Base-by-base conservation (phyloP, 2,329 filamentous ascomycete species). In the Knufia petricola region DNA sequence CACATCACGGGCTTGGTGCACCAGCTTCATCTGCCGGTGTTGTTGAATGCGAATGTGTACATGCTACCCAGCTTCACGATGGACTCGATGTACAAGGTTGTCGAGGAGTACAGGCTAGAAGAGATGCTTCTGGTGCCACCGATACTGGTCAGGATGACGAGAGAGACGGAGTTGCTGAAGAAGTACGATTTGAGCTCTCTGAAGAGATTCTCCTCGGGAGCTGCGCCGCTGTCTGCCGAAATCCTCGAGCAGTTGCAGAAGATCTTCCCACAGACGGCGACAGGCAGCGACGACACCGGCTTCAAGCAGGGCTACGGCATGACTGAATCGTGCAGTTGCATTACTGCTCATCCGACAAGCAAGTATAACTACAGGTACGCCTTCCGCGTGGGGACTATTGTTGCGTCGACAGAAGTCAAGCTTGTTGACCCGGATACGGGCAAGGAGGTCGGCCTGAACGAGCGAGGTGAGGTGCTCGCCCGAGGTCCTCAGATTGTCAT, bases 401-500 rank as follows among this genome's bases (percentile, higher is more conserved):
- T 77, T 10, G 73, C 77, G 0, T 72, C 66, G 8, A 82, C 79
- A 0, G 74, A 76, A 47, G 69, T 81, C 48, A 79, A 77, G 56
- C 73, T 82, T 48, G 60, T 81, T 30, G 71, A 76, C 36, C 59
- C 60, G 13, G 71, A 75, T 9, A 61, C 60, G 0, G 78, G 76
- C 0, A 68, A 66, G 1, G 75, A 81, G 55, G 71, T 70, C 1
- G 73, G 66, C 0, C 58, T 76, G 3, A 70, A 70, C 36, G 69
- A 81, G 57, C 66, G 72, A 0, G 77, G 76, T 9, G 77, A 80
- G 59, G 67, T 80, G 1, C 85, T 86, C 72, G 72, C 92, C 46
- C 81, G 81, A 50, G 87, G 87, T 0, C 86, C 87, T 0, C 92
- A 92, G 52, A 71, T 90, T 19, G 89, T 89, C 67, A 73, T 77